phyloP scores from a whole-genome alignment of 768 basidiomycete genomes.

The Calocera cornea region DNA sequence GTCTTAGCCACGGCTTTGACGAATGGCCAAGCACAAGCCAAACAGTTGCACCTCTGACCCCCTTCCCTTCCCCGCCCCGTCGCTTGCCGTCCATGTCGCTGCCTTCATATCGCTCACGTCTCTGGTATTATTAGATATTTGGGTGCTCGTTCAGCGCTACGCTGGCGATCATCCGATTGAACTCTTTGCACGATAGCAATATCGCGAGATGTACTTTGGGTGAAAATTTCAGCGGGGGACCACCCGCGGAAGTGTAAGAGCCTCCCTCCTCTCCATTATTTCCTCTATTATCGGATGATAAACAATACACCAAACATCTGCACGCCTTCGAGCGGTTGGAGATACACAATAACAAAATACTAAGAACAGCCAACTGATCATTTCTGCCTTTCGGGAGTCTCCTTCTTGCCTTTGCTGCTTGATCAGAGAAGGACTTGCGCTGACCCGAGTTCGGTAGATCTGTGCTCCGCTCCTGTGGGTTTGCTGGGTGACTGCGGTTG shows the following conservation, averaged over 20 bases:
- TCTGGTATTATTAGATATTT: not conserved
- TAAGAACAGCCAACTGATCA: conserved; percentile 5
- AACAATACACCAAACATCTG: conserved; percentile 17
- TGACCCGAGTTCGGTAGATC: no score
- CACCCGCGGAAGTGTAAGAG: not conserved
- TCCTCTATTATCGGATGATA: not conserved
- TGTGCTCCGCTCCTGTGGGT: no score
- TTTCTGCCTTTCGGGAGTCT: not conserved
- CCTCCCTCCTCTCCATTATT: no score
- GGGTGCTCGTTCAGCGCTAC: not conserved
- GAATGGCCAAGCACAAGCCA: conserved; percentile 3
- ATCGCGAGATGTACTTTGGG: not conserved
- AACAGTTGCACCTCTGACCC: conserved; percentile 2
- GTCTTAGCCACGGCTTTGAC: not conserved
- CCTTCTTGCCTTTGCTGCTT: not conserved
- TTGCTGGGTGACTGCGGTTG: no score
- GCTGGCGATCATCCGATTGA: not conserved
- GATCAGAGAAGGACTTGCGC: no score
- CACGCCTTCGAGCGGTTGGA: conserved; percentile 48
- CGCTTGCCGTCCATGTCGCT: not conserved
- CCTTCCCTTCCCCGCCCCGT: not conserved
- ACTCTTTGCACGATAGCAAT: not conserved
- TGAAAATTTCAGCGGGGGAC: not conserved
- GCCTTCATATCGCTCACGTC: not conserved
- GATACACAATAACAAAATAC: conserved; percentile 11